A percentile compares a stretch with the other conserved stretches of the same genome.
Evolutionary conservation across 139 green algal species (phyloP).

Genomic region (Axilococcus clingmanii): DNA sequence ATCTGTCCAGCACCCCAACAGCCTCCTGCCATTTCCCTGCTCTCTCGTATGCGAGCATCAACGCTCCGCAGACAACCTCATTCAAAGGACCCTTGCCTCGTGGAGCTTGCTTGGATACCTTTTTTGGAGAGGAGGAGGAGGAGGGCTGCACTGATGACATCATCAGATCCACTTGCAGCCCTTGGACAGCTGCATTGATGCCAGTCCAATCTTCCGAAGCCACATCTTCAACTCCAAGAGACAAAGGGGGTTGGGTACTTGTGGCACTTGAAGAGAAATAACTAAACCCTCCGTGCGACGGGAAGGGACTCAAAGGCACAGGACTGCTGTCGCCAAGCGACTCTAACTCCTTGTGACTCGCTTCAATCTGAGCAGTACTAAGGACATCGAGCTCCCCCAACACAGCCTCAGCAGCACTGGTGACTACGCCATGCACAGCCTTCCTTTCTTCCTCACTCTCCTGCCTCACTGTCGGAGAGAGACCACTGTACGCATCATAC

Average conservation of each 20-base stretch:
- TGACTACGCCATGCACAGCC: neutral
- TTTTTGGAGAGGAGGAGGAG: too few species aligned
- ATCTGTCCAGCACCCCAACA: slow-evolving; percentile 49
- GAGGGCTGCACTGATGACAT: slow-evolving; percentile 11
- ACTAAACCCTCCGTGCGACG: neutral
- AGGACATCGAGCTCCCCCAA: neutral
- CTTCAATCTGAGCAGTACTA: neutral
- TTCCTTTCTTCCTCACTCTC: neutral
- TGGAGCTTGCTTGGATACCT: neutral
- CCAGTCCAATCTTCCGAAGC: neutral
- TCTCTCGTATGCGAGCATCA: slow-evolving; percentile 79
- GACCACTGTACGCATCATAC: too few species aligned
- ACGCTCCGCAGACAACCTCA: slow-evolving; percentile 67
- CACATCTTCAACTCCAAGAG: neutral
- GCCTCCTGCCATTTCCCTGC: slow-evolving; percentile 54
- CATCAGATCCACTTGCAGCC: slow-evolving; percentile 7
- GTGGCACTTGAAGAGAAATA: slow-evolving; percentile 1
- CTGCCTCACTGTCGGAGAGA: too few species aligned
- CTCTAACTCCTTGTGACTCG: too few species aligned
- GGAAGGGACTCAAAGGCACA: neutral
- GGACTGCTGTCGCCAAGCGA: too few species aligned
- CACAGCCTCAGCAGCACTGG: neutral
- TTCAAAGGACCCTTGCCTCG: slow-evolving; percentile 36
- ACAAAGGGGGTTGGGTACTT: neutral
- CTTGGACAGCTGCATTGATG: neutral